A percentile compares a stretch with the other conserved stretches of the same genome.
phyloP scores from a whole-genome alignment of 495 filamentous ascomycete genomes.

The Penicillium macrosclerotiorum region DNA sequence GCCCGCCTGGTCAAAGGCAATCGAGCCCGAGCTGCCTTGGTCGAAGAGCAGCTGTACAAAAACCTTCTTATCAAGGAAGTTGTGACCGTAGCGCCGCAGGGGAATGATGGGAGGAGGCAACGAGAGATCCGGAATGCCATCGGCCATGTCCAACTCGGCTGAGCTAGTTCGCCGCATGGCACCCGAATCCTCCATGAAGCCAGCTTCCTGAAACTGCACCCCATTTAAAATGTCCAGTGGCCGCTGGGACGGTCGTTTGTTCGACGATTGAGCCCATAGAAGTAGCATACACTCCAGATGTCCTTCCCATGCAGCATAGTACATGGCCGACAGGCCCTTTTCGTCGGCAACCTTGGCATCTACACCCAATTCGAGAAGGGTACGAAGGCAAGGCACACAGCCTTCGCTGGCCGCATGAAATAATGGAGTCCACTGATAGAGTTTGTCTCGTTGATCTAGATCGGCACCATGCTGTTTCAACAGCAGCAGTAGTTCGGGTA shows the following conservation, averaged over 20 bases:
- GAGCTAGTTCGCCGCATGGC: constrained; percentile 50
- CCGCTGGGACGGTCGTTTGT: constrained; percentile 20
- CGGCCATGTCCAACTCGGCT: constrained; percentile 69
- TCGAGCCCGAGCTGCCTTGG: constrained; percentile 62
- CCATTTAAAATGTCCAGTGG: constrained; percentile 39
- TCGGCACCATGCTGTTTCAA: constrained; percentile 87
- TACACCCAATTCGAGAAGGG: constrained; percentile 71
- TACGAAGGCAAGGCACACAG: constrained; percentile 80
- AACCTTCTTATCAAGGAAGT: constrained; percentile 95
- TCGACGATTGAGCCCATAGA: constrained; percentile 56
- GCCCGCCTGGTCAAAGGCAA: constrained; percentile 89
- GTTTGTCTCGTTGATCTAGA: constrained; percentile 85
- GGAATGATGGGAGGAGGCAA: constrained; percentile 96
- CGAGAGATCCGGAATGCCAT: constrained; percentile 88
- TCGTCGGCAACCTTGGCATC: constrained; percentile 79
- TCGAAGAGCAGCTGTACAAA: constrained; percentile 90
- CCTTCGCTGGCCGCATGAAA: constrained; percentile 97
- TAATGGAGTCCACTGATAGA: constrained; percentile 95
- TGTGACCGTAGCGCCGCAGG: constrained; percentile 90
- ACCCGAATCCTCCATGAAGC: constrained; percentile 27
- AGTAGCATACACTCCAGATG: constrained; percentile 92
- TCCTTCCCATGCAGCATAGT: constrained; percentile 98
- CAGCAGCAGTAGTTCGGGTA: constrained; percentile 71
- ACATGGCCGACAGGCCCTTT: constrained; percentile 90
- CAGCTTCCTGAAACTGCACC: constrained; percentile 33